Conservation (phyloP, 1,284 basidiomycete genomes). For the Hypsizygus ulmarius region DNA sequence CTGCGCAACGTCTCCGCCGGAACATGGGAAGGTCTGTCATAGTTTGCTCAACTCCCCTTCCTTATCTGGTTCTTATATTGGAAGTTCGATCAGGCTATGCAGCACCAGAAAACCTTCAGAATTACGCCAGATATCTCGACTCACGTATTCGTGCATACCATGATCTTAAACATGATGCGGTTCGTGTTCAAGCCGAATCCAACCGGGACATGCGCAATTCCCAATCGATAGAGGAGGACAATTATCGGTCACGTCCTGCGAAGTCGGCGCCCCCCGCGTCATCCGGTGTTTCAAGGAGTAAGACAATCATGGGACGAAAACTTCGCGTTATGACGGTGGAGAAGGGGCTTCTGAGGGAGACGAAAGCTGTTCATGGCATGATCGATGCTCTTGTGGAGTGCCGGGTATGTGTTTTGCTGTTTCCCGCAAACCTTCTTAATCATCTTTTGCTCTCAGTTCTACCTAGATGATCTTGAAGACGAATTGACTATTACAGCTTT, state of each 20-base stretch:
- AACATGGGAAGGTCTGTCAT: constrained; percentile 75
- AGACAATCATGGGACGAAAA: constrained; percentile 79
- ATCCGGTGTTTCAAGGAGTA: constrained; percentile 54
- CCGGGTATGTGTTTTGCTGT: constrained; percentile 52
- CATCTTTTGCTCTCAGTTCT: constrained; percentile 60
- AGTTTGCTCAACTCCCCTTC: not conserved
- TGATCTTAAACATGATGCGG: constrained; percentile 91
- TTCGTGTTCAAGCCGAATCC: constrained; percentile 85
- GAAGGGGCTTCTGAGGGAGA: constrained; percentile 92
- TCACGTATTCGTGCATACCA: constrained; percentile 86
- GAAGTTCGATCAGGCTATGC: constrained; percentile 60
- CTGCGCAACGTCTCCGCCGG: constrained; percentile 75
- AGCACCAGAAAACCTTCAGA: constrained; percentile 81
- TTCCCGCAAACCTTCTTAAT: not conserved
- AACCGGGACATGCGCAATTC: constrained; percentile 80
- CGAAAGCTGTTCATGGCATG: constrained; percentile 86
- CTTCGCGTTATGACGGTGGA: constrained; percentile 92
- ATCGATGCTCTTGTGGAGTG: constrained; percentile 87
- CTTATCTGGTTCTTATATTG: constrained; percentile 5
- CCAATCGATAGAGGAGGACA: constrained; percentile 57
- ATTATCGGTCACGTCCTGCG: constrained; percentile 28
- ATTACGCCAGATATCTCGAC: constrained; percentile 91
- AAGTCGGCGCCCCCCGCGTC: constrained; percentile 23
- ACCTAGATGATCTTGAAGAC: constrained; percentile 90
- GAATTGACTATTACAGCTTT: constrained; percentile 89